Evolutionary conservation across 2,329 filamentous ascomycete species (phyloP), one percentile per base, ranked within the genome.

Genomic region (Penicillium sp.): DNA sequence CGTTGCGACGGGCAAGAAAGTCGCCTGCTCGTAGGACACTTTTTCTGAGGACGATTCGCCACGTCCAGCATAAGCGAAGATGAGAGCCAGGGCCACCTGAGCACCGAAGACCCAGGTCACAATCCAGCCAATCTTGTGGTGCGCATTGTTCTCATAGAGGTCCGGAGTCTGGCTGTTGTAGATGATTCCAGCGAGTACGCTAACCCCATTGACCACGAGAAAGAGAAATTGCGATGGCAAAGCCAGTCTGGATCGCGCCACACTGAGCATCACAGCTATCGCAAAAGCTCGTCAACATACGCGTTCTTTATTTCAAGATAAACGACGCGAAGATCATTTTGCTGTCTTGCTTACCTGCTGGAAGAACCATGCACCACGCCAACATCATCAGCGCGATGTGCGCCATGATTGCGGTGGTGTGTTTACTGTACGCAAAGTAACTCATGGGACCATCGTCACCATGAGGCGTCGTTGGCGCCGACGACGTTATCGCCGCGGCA

Each of bases 121-220:
- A 37, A 88, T 76, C 91, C 91, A 97, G 46, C 90, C 90, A 38
- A 91, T 78, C 66, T 87, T 90, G 72, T 90, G 84, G 67, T 96
- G 90, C n/a, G 85, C 81, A 64, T 95, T 95, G 64, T 86, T 84
- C 29, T 83, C 83, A 65, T 95, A 96, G 24, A 96, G 73, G 63
- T 95, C 88, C 1, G 90, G 89, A 0, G 89, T 95, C 54, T 80
- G 82, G 49, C 79, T 76, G 65, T 93, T 89, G 74, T 95, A 95
- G 32, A 88, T 72, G 43, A 80, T 77, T 6, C 80, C 82, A 26
- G 86, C 65, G 11, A 88, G 61, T 25, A 90, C 57, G 13, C 84
- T 87, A 1, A 84, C 57, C 3, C 74, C 76, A 63, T 90, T 88
- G 33, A 77, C 65, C 1, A 76, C 70, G 38, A 86, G 66, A 65